phyloP scores from a whole-genome alignment of 371 early-diverging fungal species.

The Apophysomyces variabilis region DNA sequence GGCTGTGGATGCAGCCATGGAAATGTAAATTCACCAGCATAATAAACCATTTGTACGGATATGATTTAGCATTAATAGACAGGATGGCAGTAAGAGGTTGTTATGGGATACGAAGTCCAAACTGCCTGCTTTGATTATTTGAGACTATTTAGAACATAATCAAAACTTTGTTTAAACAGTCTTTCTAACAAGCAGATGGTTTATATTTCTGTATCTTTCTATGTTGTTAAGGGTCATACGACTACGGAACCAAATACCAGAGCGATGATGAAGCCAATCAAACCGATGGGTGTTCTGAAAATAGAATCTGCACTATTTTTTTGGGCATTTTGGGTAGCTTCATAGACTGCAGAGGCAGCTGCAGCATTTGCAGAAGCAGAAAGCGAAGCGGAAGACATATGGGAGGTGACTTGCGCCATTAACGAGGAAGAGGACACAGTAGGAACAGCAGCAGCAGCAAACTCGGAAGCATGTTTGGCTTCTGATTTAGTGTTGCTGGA shows the following conservation, averaged over 20 bases:
- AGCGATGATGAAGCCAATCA: not conserved
- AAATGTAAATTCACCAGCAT: conserved; percentile 38
- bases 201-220: too few relatives aligned
- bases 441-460: conserved; percentile 24
- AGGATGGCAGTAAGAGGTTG: too few relatives aligned
- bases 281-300: not conserved
- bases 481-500: conserved; percentile 2
- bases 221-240: too few relatives aligned
- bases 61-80: too few relatives aligned
- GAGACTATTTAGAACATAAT: too few relatives aligned
- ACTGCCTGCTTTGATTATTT: too few relatives aligned
- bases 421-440: conserved; percentile 11
- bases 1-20: conserved; percentile 54
- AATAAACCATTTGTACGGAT: not conserved
- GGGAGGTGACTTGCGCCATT: not conserved
- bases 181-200: too few relatives aligned
- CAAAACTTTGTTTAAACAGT: too few relatives aligned
- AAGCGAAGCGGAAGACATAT: conserved; percentile 15
- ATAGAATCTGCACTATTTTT: not conserved
- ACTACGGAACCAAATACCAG: not conserved
- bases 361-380: conserved; percentile 13
- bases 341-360: not conserved
- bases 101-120: too few relatives aligned
- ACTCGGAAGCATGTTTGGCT: conserved; percentile 18
- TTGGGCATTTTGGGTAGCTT: not conserved